Evolutionary conservation across 2,329 filamentous ascomycete genomes (phyloP).

Genomic region (Penicillium janthinellum): DNA sequence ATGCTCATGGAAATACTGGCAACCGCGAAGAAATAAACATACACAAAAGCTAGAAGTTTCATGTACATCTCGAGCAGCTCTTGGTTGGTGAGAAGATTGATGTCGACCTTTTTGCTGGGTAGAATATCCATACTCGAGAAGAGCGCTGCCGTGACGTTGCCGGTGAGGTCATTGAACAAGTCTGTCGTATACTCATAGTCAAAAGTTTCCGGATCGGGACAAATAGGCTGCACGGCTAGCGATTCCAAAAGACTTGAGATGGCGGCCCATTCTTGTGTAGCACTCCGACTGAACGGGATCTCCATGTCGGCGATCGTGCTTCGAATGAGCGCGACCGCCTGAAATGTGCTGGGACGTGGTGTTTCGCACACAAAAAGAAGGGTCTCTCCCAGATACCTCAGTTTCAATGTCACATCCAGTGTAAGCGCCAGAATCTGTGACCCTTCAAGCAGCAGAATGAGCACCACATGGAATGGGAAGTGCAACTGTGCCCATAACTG

Average conservation of each 20-base stretch:
- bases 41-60: slow-evolving; percentile 42
- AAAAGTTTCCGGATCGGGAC: slow-evolving; percentile 24
- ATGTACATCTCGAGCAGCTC: slow-evolving; percentile 42
- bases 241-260: slow-evolving; percentile 37
- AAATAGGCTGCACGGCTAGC: slow-evolving; percentile 35
- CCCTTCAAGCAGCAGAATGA: slow-evolving; percentile 66
- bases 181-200: slow-evolving; percentile 30
- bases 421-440: slow-evolving; percentile 59
- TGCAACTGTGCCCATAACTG: slow-evolving; percentile 56
- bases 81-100: slow-evolving; percentile 30
- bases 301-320: slow-evolving; percentile 45
- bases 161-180: slow-evolving; percentile 37
- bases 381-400: slow-evolving; percentile 42
- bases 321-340: slow-evolving; percentile 37
- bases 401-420: slow-evolving; percentile 46
- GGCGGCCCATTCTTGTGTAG: slow-evolving; percentile 34
- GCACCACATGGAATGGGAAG: slow-evolving; percentile 64
- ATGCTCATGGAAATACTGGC: slow-evolving; percentile 41
- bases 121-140: slow-evolving; percentile 46
- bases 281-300: slow-evolving; percentile 40
- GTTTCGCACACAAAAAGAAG: slow-evolving; percentile 45
- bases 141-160: slow-evolving; percentile 44
- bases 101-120: slow-evolving; percentile 32
- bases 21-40: slow-evolving; percentile 44
- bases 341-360: slow-evolving; percentile 30